Conservation (phyloP, 495 filamentous ascomycete genomes). For the Cercophora scortea region DNA sequence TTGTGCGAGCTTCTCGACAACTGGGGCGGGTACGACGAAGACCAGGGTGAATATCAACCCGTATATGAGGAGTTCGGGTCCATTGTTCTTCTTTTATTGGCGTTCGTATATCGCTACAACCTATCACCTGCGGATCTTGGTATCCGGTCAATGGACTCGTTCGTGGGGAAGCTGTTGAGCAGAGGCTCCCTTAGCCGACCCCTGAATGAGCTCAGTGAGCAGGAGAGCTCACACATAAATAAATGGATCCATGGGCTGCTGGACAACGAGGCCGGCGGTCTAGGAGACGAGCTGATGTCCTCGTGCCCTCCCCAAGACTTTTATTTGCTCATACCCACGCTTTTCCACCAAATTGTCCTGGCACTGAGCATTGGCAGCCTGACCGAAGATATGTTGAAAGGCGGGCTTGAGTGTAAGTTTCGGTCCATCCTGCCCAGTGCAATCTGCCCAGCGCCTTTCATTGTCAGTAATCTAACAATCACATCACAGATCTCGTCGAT, state of each 20-base stretch:
- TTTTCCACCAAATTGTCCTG: constrained; percentile 77
- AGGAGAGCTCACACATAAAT: constrained; percentile 68
- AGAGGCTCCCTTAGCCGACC: constrained; percentile 53
- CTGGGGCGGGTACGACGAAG: constrained; percentile 82
- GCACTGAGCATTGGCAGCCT: constrained; percentile 65
- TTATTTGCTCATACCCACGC: constrained; percentile 79
- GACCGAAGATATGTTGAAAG: constrained; percentile 73
- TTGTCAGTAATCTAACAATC: background rate
- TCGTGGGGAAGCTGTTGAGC: constrained; percentile 68
- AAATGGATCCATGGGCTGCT: constrained; percentile 87
- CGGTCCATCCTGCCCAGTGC: background rate
- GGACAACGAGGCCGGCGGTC: constrained; percentile 65
- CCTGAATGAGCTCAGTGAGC: constrained; percentile 57
- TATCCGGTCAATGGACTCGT: constrained; percentile 51
- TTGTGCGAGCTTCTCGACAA: constrained; percentile 78
- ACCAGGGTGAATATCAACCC: constrained; percentile 90
- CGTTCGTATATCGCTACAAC: constrained; percentile 77
- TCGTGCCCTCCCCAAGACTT: constrained; percentile 90
- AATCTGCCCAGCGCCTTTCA: background rate
- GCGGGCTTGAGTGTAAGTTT: constrained; percentile 75
- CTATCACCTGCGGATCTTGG: constrained; percentile 63
- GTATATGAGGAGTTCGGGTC: constrained; percentile 96
- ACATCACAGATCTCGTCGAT: constrained; percentile 63
- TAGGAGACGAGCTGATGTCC: constrained; percentile 79
- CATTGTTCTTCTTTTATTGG: constrained; percentile 73